Conservation (phyloP, 2,329 filamentous ascomycete species). For the Rhynchosporium agropyri region DNA sequence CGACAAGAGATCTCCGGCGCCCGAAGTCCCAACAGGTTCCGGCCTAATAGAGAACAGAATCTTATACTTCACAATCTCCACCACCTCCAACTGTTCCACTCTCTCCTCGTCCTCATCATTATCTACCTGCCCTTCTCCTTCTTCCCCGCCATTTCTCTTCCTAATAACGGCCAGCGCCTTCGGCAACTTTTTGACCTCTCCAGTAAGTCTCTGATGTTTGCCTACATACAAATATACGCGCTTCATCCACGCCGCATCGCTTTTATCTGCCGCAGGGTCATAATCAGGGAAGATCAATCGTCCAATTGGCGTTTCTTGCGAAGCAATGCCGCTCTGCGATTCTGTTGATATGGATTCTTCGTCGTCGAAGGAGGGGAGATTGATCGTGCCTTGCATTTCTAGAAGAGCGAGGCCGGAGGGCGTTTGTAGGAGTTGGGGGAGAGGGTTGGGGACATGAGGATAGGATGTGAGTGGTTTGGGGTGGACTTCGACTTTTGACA, state of each 20-base stretch:
- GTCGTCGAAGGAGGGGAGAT: constrained; percentile 59
- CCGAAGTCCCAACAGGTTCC: constrained; percentile 69
- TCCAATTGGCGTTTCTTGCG: constrained; percentile 60
- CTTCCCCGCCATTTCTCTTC: constrained; percentile 47
- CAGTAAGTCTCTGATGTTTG: constrained; percentile 82
- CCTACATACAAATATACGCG: constrained; percentile 86
- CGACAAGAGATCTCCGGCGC: constrained; percentile 9
- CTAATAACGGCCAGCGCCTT: constrained; percentile 79
- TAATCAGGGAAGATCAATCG: constrained; percentile 80
- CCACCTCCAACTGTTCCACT: constrained; percentile 71
- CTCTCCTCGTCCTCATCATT: constrained; percentile 39
- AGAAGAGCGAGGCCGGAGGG: constrained; percentile 87
- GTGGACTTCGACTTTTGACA: constrained; percentile 19
- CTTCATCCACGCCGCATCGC: constrained; percentile 82
- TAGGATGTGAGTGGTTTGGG: constrained; percentile 12
- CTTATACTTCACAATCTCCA: constrained; percentile 86
- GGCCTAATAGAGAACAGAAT: constrained; percentile 81
- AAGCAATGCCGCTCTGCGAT: constrained; percentile 22
- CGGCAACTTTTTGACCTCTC: constrained; percentile 85
- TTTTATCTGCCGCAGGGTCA: constrained; percentile 51
- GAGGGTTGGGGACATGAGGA: constrained; percentile 48
- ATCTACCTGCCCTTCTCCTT: constrained; percentile 21
- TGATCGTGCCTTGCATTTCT: constrained; percentile 90
- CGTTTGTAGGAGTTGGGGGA: constrained; percentile 84
- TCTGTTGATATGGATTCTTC: constrained; percentile 42